Evolutionary conservation across 352 stramenopile genomes (phyloP), one percentile per base, ranked within the genome.

Genomic region (Peronospora farinosa): DNA sequence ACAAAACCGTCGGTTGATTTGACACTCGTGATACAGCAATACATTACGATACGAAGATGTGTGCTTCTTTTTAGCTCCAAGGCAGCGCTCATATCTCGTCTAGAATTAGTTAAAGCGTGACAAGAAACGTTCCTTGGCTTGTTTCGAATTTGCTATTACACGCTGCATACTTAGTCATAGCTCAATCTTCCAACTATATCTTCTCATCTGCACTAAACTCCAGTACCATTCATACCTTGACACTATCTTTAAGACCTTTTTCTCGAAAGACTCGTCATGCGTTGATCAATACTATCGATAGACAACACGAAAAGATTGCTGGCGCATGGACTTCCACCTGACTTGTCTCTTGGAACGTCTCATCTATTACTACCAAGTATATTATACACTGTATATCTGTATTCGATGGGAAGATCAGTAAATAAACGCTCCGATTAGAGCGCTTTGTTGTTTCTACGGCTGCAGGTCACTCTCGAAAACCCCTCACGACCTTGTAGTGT

Each of bases 381-480:
- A 6, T 32, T 41, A 16, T 8, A 8, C 5, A 16, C 6, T 19
- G 21, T 13, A 46, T 28, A 32, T n/a, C 6, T 19, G 21, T 13
- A 46, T 28, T 38, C 19, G 27, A 58, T 48, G 35, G 51, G 42
- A 47, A 47, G 42, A 55, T 46, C 35, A 5, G 55, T 38, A 30
- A 33, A 46, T 55, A 66, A 63, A 63, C 44, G 38, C 30, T 7
- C 36, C 6, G 57, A 62, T 66, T 53, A 61, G 13, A 37, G 46
- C 57, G 51, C 33, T 21, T 58, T 13, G 51, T 40, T 19, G 42
- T 28, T 40, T 10, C 13, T n/a, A n/a, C 13, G 16, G 43, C 25
- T 60, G 37, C 27, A 38, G 37, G 10, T 33, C 65, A 69, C 45
- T 67, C 50, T 33, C 48, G 44, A 72, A 68, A 58, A 54, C 60